Base-by-base conservation (phyloP, 305 asterid species). In the Ilex paraguariensis region DNA sequence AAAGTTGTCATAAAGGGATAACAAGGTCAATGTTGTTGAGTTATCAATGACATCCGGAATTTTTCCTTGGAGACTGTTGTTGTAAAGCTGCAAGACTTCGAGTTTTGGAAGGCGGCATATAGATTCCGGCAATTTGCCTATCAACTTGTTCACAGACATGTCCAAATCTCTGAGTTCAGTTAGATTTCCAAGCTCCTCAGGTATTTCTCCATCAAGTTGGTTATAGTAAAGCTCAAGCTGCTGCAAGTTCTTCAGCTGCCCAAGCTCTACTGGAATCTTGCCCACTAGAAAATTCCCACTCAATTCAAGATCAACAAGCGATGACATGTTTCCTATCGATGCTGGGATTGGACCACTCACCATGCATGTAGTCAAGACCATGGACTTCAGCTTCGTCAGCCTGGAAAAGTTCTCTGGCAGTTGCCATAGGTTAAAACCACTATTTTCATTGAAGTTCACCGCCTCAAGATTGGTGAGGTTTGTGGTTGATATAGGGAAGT, bases 171-270 rank as follows among this genome's bases (percentile, higher is more conserved):
- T 7, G 42, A 56, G 60, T 5, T 56, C 60, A 5, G 60, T 56
- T 5, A 56, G 60, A 31, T 56, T 56, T 31, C 60, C 60, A 12
- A 56, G 42, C 42, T 56, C 60, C 16, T 30, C 42, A 30, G 60
- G 60, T 56, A 56, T 56, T 32, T 56, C 42, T 4, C 60, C 60
- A 11, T 3, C 13, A 3, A 56, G 60, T 32, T 56, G 60, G 17
- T 56, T 56, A 31, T 56, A 56, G 60, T 56, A 56, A 56, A 56
- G 60, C 60, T 56, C 60, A 13, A 56, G 60, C 60, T 28, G 42
- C 60, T 31, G 60, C 42, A 56, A 56, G 60, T 31, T 56, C 44
- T 32, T 31, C 14, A 56, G 42, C 42, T 9, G 44, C 9, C 60
- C 60, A 31, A 56, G 39, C 60, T 56, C 60, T 31, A 10, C 15